Conservation (phyloP, 2,329 filamentous ascomycete genomes). For the Pochonia chlamydosporia region DNA sequence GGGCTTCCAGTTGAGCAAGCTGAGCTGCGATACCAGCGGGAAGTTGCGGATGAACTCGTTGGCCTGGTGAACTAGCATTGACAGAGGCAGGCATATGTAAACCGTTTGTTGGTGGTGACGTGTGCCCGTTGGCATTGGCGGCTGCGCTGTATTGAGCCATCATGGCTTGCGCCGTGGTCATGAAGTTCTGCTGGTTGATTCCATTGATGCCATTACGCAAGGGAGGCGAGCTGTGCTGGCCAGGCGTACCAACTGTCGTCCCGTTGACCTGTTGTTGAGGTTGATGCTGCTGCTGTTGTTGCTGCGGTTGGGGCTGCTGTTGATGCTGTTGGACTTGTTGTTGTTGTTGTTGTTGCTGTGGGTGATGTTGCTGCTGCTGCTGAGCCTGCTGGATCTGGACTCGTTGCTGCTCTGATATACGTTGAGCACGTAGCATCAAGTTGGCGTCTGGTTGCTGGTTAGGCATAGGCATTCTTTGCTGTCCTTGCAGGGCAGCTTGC, state of each 20-base stretch:
- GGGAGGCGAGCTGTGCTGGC: conserved; percentile 38
- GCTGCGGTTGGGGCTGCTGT: conserved; percentile 18
- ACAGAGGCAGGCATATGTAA: conserved; percentile 41
- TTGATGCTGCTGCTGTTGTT: conserved; percentile 24
- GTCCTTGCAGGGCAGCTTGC: conserved; percentile 46
- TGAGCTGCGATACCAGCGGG: conserved; percentile 42
- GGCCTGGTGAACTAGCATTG: conserved; percentile 36
- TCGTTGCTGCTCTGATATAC: conserved; percentile 61
- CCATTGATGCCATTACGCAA: conserved; percentile 36
- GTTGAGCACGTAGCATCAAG: conserved; percentile 57
- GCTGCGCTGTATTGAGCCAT: conserved; percentile 41
- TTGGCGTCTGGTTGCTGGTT: conserved; percentile 42
- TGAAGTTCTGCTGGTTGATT: conserved; percentile 46
- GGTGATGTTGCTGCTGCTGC: conserved; percentile 18
- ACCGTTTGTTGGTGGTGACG: conserved; percentile 38
- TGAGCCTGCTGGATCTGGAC: conserved; percentile 42
- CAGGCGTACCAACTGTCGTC: conserved; percentile 27
- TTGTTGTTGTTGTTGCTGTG: conserved; percentile 24
- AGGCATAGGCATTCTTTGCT: conserved; percentile 53
- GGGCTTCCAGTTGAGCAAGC: conserved; percentile 45
- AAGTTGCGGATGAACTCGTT: conserved; percentile 35
- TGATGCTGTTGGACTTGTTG: conserved; percentile 30
- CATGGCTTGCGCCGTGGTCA: conserved; percentile 47
- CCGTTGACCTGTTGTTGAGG: conserved; percentile 21
- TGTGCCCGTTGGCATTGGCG: conserved; percentile 35